Evolutionary conservation across 768 basidiomycete species (phyloP).

Genomic region (Polyporus arcularius): DNA sequence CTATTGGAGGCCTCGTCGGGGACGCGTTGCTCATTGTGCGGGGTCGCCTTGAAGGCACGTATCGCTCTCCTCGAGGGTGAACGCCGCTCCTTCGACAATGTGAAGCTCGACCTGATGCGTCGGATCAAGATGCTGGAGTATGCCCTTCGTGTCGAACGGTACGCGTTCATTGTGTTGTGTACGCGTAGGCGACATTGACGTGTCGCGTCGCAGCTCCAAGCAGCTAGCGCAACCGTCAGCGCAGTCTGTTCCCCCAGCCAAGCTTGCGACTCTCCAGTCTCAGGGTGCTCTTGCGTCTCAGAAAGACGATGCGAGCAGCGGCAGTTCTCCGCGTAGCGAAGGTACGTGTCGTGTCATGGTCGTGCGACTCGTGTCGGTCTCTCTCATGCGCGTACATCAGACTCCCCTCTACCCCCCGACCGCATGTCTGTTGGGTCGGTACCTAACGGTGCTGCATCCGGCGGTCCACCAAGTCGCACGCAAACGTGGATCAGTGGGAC

Average conservation of each 20-base stretch:
- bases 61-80: conserved; percentile 98
- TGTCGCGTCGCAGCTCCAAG: conserved; percentile 63
- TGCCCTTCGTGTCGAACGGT: conserved; percentile 96
- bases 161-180: conserved; percentile 31
- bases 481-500: conserved; percentile 54
- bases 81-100: conserved; percentile 94
- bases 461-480: conserved; percentile 49
- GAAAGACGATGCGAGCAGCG: conserved; percentile 76
- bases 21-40: conserved; percentile 22
- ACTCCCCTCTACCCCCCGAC: conserved; percentile 73
- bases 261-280: conserved; percentile 62
- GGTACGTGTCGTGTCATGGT: conserved; percentile 43
- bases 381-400: conserved; percentile 38
- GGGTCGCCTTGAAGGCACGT: conserved; percentile 63
- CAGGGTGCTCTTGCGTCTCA: conserved; percentile 49
- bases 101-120: conserved; percentile 92
- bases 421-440: conserved; percentile 44
- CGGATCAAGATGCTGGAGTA: conserved; percentile 99
- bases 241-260: conserved; percentile 63
- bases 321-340: conserved; percentile 85
- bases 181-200: conserved; percentile 34
- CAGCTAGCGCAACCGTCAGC: conserved; percentile 66
- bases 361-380: conserved; percentile 7
- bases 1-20: conserved; percentile 18
- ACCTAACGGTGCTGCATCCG: conserved; percentile 57